A percentile compares a stretch with the other conserved stretches of the same genome.
Evolutionary conservation across 192 early-diverging fungal genomes (phyloP).

Genomic region (Irineochytrium annulatum): DNA sequence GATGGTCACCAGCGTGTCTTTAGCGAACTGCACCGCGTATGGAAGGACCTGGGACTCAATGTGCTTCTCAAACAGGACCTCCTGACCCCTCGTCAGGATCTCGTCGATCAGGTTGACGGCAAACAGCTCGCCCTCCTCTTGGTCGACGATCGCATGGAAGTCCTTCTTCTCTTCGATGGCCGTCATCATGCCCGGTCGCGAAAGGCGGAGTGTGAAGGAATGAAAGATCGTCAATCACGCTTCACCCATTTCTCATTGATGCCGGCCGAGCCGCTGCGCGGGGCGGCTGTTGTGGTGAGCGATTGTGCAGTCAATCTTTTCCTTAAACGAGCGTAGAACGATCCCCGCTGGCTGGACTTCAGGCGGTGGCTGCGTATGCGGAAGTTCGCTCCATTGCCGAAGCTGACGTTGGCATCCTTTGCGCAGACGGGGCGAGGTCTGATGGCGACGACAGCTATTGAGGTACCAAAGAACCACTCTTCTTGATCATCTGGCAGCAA

Average conservation of each 20-base stretch:
- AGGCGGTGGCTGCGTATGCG: constrained; percentile 6
- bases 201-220: background rate
- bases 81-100: constrained; percentile 39
- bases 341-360: constrained; percentile 11
- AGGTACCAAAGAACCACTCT: background rate
- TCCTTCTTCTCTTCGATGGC: constrained; percentile 30
- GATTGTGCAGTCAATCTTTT: background rate
- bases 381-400: constrained; percentile 3
- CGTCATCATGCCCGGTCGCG: background rate
- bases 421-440: constrained; percentile 16
- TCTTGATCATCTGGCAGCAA: background rate
- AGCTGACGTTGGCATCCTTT: constrained; percentile 13
- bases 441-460: constrained; percentile 18
- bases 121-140: constrained; percentile 48
- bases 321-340: background rate
- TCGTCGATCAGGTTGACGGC: constrained; percentile 41
- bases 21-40: constrained; percentile 50
- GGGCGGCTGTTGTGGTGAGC: no score
- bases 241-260: background rate
- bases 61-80: constrained; percentile 56
- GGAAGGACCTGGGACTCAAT: constrained; percentile 55
- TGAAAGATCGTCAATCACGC: background rate
- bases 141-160: constrained; percentile 32
- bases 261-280: background rate
- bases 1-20: constrained; percentile 36